Percentiles rank a stretch among this genome's conserved stretches.
phyloP scores from a whole-genome alignment of 2,329 filamentous ascomycete species.

The Pseudogymnoascus sp. region DNA sequence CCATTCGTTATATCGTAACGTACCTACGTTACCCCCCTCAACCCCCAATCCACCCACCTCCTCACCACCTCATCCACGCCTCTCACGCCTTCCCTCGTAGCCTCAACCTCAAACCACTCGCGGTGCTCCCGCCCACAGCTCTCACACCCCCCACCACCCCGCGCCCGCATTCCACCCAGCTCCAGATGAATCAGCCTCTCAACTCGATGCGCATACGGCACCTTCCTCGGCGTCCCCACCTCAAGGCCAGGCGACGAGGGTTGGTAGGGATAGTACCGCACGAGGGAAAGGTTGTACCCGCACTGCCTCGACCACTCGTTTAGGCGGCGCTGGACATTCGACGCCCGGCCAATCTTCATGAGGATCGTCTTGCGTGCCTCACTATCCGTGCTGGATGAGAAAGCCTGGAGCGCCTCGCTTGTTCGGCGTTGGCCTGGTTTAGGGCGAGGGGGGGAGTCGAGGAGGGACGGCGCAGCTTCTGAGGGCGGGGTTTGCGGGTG shows the following conservation, averaged over 20 bases:
- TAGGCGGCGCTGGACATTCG: slow-evolving; percentile 83
- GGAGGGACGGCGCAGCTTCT: slow-evolving; percentile 51
- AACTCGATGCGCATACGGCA: slow-evolving; percentile 78
- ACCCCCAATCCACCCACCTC: slow-evolving; percentile 71
- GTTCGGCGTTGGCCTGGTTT: slow-evolving; percentile 20
- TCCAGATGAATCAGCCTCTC: slow-evolving; percentile 89
- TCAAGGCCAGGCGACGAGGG: slow-evolving; percentile 25
- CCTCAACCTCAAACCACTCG: slow-evolving; percentile 92
- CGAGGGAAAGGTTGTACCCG: slow-evolving; percentile 75
- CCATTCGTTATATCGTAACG: neutral
- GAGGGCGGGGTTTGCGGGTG: slow-evolving; percentile 44
- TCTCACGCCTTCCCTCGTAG: slow-evolving; percentile 59
- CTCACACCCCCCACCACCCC: slow-evolving; percentile 54
- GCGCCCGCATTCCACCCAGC: slow-evolving; percentile 51
- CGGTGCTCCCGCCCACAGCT: slow-evolving; percentile 77
- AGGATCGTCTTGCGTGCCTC: slow-evolving; percentile 49
- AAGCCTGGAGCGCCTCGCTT: slow-evolving; percentile 19
- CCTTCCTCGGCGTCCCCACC: slow-evolving; percentile 50
- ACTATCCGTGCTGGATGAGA: slow-evolving; percentile 28
- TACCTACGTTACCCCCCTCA: slow-evolving; percentile 9
- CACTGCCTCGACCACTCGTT: slow-evolving; percentile 93
- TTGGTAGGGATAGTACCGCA: slow-evolving; percentile 84
- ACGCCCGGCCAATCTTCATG: slow-evolving; percentile 57
- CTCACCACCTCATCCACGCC: slow-evolving; percentile 65
- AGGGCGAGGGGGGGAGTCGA: slow-evolving; percentile 40